Conservation (phyloP, 805 yeast species). For the Scheffersomyces amazonensis region DNA sequence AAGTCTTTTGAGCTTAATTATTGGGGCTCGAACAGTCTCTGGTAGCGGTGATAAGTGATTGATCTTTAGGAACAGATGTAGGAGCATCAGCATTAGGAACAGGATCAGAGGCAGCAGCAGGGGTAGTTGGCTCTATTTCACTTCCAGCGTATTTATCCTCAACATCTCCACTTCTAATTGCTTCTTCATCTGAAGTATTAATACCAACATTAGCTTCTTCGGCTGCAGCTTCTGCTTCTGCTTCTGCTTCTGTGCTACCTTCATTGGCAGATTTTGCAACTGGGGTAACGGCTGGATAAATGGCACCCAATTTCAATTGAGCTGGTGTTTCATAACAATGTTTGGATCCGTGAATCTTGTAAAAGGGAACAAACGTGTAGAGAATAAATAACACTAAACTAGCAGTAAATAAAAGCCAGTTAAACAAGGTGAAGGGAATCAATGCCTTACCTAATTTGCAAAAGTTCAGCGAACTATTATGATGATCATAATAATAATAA, state of each 20-base stretch:
- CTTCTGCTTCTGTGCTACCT: background rate
- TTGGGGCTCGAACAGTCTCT: too few species aligned
- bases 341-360: conserved; percentile 1
- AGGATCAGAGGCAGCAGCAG: too few species aligned
- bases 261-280: background rate
- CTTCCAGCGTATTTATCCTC: background rate
- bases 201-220: conserved; percentile 5
- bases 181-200: conserved; percentile 2
- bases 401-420: conserved; percentile 8
- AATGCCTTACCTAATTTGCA: conserved; percentile 5
- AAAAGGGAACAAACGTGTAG: conserved; percentile 5
- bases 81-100: too few species aligned
- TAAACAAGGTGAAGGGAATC: conserved; percentile 6
- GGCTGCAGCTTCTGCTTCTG: background rate
- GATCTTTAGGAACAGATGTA: too few species aligned
- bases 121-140: background rate
- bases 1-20: too few species aligned
- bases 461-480: background rate
- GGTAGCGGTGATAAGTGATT: too few species aligned
- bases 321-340: conserved; percentile 1
- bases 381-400: conserved; percentile 4
- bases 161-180: background rate
- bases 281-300: conserved; percentile 2
- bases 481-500: background rate
- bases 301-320: conserved; percentile 5